phyloP scores from a whole-genome alignment of 805 yeast genomes.

The Barnettozyma siamensis region DNA sequence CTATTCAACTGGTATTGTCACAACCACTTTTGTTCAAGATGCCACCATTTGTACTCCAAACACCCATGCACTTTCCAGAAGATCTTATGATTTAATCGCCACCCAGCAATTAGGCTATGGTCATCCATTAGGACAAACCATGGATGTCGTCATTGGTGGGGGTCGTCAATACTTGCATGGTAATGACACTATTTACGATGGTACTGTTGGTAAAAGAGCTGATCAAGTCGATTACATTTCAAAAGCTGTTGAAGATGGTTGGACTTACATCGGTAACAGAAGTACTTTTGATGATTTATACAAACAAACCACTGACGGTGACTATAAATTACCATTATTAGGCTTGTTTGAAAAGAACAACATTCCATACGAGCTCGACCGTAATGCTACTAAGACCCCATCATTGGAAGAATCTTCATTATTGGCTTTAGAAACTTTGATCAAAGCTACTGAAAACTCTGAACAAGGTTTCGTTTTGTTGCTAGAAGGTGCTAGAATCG shows the following conservation, averaged over 20 bases:
- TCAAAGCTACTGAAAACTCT: conserved; percentile 59
- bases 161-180: conserved; percentile 83
- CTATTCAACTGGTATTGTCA: conserved; percentile 80
- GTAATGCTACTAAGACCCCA: conserved; percentile 56
- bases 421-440: conserved; percentile 66
- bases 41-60: conserved; percentile 92
- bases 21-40: conserved; percentile 85
- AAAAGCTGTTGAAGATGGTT: conserved; percentile 56
- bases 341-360: conserved; percentile 68
- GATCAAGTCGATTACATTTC: conserved; percentile 65
- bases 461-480: conserved; percentile 83
- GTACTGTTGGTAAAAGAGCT: conserved; percentile 50
- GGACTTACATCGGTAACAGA: conserved; percentile 59
- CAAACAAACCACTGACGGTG: conserved; percentile 41
- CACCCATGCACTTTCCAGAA: conserved; percentile 67
- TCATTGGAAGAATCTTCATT: conserved; percentile 70
- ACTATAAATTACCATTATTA: conserved; percentile 63
- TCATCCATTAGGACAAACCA: conserved; percentile 70
- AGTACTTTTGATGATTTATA: conserved; percentile 47
- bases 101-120: conserved; percentile 71
- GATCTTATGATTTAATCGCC: conserved; percentile 77
- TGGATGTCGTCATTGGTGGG: conserved; percentile 85
- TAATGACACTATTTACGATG: conserved; percentile 25
- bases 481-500: conserved; percentile 88
- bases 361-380: conserved; percentile 78